Base-by-base conservation (phyloP, 768 basidiomycete species). In the Kwoniella botswanensis region DNA sequence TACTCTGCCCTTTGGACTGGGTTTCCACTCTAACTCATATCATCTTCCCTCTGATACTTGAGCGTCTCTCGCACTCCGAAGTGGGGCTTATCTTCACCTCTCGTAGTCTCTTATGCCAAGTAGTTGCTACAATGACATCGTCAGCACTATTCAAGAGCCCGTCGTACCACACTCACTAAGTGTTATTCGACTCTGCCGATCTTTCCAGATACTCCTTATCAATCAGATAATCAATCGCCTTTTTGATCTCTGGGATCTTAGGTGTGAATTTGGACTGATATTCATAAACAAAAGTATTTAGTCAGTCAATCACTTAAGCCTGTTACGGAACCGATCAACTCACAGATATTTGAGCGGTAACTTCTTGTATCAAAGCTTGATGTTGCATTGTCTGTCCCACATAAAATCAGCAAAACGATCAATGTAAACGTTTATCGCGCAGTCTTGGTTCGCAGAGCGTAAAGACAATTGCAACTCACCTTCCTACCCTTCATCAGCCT, bases 171-270 rank as follows among this genome's bases (percentile, higher is more conserved):
- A 72, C 72, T 72, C 54, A 76, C 78, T 93, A 93, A 44, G 92
- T 92, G 84, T 96, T 94, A 80, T 91, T 90, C n/a, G 91, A 90
- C 12, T 91, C 92, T 22, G 94, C 93, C 15, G 93, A 91, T 41
- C 96, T 90, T 81, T 98, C 95, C 76, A 99, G 92, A 83, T 98
- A 99, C 83, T 99, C 96, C 85, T 96, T 96, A 86, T 98, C 96
- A 59, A 98, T 86, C 21, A 98, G 86, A 15, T 90, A 90, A 80
- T 96, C 94, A 70, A 98, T 96, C 3, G 93, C 92, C 89, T 96
- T 95, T 85, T 98, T 98, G 85, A 98, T 94, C 81, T 97, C 94
- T 2, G 93, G 90, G 63, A 98, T 92, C 86, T 93, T 94, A 24
- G 96, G 95, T 9, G 91, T 88, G 72, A 78, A 68, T 52, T 76